phyloP scores from a whole-genome alignment of 306 rosid genomes.

The Prunus kanzakura region DNA sequence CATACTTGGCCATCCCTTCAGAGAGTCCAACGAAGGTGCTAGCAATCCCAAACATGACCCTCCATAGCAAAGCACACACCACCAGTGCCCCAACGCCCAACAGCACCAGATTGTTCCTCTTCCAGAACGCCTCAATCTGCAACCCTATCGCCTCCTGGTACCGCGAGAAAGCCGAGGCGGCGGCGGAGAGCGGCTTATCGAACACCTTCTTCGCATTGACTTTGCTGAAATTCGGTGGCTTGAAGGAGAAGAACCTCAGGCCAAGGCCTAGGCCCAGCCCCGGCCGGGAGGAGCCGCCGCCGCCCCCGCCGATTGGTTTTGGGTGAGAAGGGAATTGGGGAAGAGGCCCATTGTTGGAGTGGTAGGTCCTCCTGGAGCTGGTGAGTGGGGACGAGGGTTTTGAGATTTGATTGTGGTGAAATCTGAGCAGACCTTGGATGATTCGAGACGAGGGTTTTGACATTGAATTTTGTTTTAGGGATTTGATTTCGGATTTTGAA shows the following conservation, averaged over 20 bases:
- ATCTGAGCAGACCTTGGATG: conserved; percentile 49
- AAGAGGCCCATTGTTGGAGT: conserved; percentile 21
- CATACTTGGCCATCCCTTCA: conserved; percentile 96
- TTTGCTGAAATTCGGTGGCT: conserved; percentile 29
- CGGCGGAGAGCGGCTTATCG: conserved; percentile 52
- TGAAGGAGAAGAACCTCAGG: conserved; percentile 50
- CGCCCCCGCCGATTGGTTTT: not conserved
- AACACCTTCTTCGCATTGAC: conserved; percentile 40
- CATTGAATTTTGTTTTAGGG: not conserved
- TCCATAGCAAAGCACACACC: conserved; percentile 72
- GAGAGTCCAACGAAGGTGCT: conserved; percentile 64
- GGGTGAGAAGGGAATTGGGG: conserved; percentile 9
- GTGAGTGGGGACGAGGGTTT: conserved; percentile 12
- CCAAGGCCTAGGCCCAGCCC: conserved; percentile 3
- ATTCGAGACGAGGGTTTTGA: conserved; percentile 45
- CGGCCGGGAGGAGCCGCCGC: not conserved
- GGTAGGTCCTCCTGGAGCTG: conserved; percentile 13
- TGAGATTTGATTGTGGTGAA: conserved; percentile 28
- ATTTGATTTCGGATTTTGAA: not conserved
- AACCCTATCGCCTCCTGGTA: conserved; percentile 77
- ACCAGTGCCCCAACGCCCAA: conserved; percentile 62
- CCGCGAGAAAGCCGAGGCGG: conserved; percentile 52
- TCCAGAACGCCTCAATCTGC: conserved; percentile 86
- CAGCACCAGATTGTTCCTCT: conserved; percentile 54
- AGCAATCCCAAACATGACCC: conserved; percentile 73